A percentile compares a stretch with the other conserved stretches of the same genome.
Conservation (phyloP, 2,329 filamentous ascomycete genomes). For the Colletotrichum melonis region DNA sequence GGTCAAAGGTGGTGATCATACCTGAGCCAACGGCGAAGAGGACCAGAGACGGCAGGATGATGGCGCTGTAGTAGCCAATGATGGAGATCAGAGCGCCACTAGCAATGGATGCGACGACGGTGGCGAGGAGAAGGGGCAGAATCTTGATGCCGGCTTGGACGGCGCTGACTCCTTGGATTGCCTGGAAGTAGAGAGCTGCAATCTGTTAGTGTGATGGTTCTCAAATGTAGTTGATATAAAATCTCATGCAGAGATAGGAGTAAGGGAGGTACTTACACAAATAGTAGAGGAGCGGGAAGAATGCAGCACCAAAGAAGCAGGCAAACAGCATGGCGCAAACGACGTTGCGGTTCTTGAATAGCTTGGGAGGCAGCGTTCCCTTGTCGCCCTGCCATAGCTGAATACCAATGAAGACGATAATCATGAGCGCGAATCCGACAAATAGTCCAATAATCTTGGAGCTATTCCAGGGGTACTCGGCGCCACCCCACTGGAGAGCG, state of each 20-base stretch:
- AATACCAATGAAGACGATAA: constrained; percentile 58
- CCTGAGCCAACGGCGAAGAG: constrained; percentile 60
- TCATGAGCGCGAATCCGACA: constrained; percentile 58
- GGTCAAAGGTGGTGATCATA: constrained; percentile 64
- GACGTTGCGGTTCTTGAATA: constrained; percentile 58
- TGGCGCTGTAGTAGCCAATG: constrained; percentile 55
- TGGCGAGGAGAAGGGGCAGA: constrained; percentile 63
- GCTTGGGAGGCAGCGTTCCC: constrained; percentile 60
- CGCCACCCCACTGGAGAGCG: constrained; percentile 68
- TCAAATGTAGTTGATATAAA: too few relatives aligned
- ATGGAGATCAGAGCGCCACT: constrained; percentile 54
- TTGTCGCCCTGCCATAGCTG: constrained; percentile 58
- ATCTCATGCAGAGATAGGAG: neutral
- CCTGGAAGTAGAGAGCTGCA: constrained; percentile 64
- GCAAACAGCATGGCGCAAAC: constrained; percentile 53
- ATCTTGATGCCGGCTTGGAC: constrained; percentile 66
- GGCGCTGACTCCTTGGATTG: constrained; percentile 63
- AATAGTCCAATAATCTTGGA: constrained; percentile 63
- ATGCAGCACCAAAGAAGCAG: constrained; percentile 61
- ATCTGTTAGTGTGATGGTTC: neutral
- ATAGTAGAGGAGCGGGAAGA: constrained; percentile 66
- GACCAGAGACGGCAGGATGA: constrained; percentile 55
- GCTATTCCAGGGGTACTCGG: constrained; percentile 61
- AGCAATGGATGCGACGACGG: constrained; percentile 59
- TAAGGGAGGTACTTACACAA: constrained; percentile 51